Base-by-base conservation (phyloP, 2,329 filamentous ascomycete genomes). In the Arthrobotrys iridis region DNA sequence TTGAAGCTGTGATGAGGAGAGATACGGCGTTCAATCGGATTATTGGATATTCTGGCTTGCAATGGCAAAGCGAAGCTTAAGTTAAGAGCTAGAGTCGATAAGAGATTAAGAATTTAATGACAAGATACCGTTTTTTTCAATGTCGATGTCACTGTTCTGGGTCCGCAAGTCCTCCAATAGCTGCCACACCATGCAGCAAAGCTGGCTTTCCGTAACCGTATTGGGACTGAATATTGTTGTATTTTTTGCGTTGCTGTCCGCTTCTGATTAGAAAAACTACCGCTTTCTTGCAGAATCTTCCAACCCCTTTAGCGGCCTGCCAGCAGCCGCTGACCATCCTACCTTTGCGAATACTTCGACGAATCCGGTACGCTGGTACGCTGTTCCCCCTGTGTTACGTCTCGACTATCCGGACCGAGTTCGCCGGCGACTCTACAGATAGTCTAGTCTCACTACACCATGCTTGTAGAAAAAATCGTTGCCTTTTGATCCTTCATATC, bases 1-100 rank as follows among this genome's bases (percentile, higher is more conserved):
- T 74, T 40, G 70, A 74, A 13, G 52, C 52, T 6, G 24, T 66
- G 43, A 24, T 58, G 13, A 66, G 55, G 24, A 66, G 70, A 20
- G 70, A 74, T 13, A 50, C 58, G 62, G 70, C 62, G 7, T 74
- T 74, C 48, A 74, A 74, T 33, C 48, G 62, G n/a, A 74, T 74
- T 15, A 74, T 74, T 41, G 70, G 70, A 24, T 74, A 62, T 24
- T 74, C 70, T 1, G 70, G 62, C 1, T 15, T 74, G 3, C 22
- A 52, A 22, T 74, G 70, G 70, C 70, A 74, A 18, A 63, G n/a
- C 13, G 62, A 30, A 6, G 30, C 28, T 1, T 65, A 52, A 13
- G 15, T 15, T 30, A 43, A 0, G 11, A 18, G 40, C 40, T 43
- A 43, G 4, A 43, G n/a, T n/a, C n/a, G n/a, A n/a, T n/a, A n/a